These are phyloP conservation scores for Lactifluus piperatus DNA, from an alignment of 768 basidiomycete species.

Conservation along the genomic window DNA sequence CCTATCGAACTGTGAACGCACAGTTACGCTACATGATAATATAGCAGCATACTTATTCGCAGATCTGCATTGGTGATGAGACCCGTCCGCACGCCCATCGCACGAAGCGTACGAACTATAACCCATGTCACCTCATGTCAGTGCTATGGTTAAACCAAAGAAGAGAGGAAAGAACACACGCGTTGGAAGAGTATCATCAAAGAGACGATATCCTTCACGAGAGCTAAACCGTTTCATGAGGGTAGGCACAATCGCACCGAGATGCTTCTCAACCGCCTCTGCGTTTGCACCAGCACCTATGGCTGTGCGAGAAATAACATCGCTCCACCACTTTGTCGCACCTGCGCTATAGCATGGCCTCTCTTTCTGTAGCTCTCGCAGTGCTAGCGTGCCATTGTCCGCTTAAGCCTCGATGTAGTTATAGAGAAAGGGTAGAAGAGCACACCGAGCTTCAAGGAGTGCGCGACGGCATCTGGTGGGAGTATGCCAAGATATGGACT, in stretches of 20 bases:
- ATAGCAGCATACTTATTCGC: conserved; percentile 50
- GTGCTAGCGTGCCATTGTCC: conserved; percentile 26
- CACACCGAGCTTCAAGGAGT: conserved; percentile 54
- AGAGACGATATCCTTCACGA: conserved; percentile 56
- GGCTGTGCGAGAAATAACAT: conserved; percentile 67
- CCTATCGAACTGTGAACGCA: conserved; percentile 21
- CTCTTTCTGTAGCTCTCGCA: conserved; percentile 46
- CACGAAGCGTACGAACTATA: conserved; percentile 39
- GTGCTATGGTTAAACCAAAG: not conserved
- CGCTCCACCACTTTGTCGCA: conserved; percentile 61
- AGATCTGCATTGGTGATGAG: conserved; percentile 67
- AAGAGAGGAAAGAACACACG: conserved; percentile 30
- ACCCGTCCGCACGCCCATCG: conserved; percentile 42
- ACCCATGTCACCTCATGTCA: not conserved
- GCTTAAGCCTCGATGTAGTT: not conserved
- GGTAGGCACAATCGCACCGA: conserved; percentile 47
- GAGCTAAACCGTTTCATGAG: conserved; percentile 67
- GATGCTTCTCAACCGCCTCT: conserved; percentile 41
- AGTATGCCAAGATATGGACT: conserved; percentile 57
- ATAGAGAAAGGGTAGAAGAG: not conserved
- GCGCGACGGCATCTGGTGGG: conserved; percentile 41
- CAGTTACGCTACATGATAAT: not conserved
- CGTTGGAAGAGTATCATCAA: conserved; percentile 41
- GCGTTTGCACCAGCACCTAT: conserved; percentile 64
- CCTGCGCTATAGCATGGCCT: conserved; percentile 52